Conservation (phyloP, 176 grass and related monocot species). For the Phyllostachys edulis region DNA sequence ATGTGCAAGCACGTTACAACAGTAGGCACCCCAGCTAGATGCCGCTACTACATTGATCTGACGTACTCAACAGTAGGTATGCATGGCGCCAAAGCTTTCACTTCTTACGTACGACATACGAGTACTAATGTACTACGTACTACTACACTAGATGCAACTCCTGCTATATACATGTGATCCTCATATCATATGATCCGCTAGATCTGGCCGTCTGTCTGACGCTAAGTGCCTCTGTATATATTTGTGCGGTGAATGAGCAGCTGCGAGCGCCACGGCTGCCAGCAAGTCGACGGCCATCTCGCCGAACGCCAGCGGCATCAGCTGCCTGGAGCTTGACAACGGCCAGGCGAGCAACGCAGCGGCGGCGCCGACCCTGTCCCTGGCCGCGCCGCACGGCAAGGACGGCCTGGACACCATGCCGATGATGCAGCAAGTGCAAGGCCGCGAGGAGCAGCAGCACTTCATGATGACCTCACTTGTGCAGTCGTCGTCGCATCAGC, state of each 20-base stretch:
- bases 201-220: slow-evolving; percentile 5
- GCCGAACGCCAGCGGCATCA: slow-evolving; percentile 26
- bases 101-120: too few relatives aligned
- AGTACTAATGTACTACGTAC: background rate
- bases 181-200: background rate
- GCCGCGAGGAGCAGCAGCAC: background rate
- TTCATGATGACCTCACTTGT: slow-evolving; percentile 17
- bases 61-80: background rate
- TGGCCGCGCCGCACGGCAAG: background rate
- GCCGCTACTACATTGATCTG: slow-evolving; percentile 11
- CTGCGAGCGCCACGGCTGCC: slow-evolving; percentile 14
- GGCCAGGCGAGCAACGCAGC: slow-evolving; percentile 16
- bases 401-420: slow-evolving; percentile 28
- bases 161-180: background rate
- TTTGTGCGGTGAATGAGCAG: slow-evolving; percentile 13
- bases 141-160: background rate
- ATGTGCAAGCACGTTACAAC: background rate
- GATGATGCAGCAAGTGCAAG: background rate
- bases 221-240: background rate
- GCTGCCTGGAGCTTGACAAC: slow-evolving; percentile 46
- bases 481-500: background rate
- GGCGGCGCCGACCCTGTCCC: slow-evolving; percentile 22
- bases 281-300: slow-evolving; percentile 25
- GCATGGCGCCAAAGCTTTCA: slow-evolving; percentile 10
- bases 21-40: slow-evolving; percentile 1